A percentile compares a stretch with the other conserved stretches of the same genome.
Conservation (phyloP, 768 basidiomycete species). For the Udeniomyces megalosporus region DNA sequence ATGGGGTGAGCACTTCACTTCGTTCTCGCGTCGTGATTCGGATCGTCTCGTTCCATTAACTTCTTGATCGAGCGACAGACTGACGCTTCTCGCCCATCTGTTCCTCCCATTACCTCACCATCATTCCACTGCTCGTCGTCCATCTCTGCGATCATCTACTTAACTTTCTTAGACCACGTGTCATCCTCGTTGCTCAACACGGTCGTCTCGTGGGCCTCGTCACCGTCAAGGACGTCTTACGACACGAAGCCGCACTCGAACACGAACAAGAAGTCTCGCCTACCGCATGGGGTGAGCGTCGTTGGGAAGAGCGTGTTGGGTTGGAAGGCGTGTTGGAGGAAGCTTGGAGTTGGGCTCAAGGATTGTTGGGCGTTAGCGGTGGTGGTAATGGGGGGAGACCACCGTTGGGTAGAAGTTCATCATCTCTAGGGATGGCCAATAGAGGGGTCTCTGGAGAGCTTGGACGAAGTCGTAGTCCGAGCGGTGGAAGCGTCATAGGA, state of each 20-base stretch:
- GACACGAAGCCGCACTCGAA: slow-evolving; percentile 46
- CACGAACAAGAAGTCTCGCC: slow-evolving; percentile 18
- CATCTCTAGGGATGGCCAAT: too few relatives aligned
- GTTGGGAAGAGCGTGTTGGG: slow-evolving; percentile 19
- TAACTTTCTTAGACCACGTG: slow-evolving; percentile 53
- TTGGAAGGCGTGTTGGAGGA: slow-evolving; percentile 21
- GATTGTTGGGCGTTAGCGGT: background rate
- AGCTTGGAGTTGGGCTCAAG: slow-evolving; percentile 8
- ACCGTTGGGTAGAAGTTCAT: too few relatives aligned
- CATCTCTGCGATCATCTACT: too few relatives aligned
- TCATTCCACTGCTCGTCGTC: too few relatives aligned
- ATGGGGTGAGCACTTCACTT: slow-evolving; percentile 60
- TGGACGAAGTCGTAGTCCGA: too few relatives aligned
- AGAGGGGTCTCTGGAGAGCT: too few relatives aligned
- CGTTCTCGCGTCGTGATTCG: too few relatives aligned
- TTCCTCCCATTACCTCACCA: background rate
- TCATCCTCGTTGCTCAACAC: slow-evolving; percentile 77
- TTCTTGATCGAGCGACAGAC: too few relatives aligned
- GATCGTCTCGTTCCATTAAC: too few relatives aligned
- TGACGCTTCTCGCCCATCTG: background rate
- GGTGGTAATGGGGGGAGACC: too few relatives aligned
- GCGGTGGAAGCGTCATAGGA: too few relatives aligned
- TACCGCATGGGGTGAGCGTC: slow-evolving; percentile 15
- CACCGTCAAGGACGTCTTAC: slow-evolving; percentile 89
- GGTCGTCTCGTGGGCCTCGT: slow-evolving; percentile 70